These are phyloP conservation scores for Phanerochaete carnosa DNA, from an alignment of 768 basidiomycete genomes.

Conservation along the genomic window DNA sequence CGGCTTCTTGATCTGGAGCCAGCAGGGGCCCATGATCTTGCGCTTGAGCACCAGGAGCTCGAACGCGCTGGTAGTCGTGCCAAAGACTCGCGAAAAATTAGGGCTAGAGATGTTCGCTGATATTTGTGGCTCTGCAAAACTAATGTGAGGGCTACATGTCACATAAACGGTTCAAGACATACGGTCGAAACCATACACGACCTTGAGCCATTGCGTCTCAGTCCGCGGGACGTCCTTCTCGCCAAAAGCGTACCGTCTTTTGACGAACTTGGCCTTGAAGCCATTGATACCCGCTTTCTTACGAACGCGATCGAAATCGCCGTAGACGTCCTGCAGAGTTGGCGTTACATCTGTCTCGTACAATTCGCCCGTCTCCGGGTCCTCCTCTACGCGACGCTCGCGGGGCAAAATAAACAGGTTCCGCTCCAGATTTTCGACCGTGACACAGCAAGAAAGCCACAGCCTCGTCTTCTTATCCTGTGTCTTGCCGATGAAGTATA, in stretches of 20 bases:
- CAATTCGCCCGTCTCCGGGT: constrained; percentile 56
- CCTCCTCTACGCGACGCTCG: constrained; percentile 51
- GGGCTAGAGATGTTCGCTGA: constrained; percentile 72
- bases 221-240: constrained; percentile 76
- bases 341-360: constrained; percentile 77
- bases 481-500: constrained; percentile 91
- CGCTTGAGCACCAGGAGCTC: constrained; percentile 91
- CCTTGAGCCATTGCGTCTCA: constrained; percentile 88
- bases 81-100: constrained; percentile 85
- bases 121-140: constrained; percentile 61
- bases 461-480: constrained; percentile 66
- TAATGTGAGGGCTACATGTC: background rate
- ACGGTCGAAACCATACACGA: constrained; percentile 89
- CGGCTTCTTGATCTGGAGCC: constrained; percentile 83
- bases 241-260: constrained; percentile 90
- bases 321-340: constrained; percentile 65
- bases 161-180: constrained; percentile 21
- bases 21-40: constrained; percentile 99
- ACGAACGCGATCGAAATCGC: constrained; percentile 80
- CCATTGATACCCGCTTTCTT: constrained; percentile 63
- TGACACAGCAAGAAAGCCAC: constrained; percentile 86
- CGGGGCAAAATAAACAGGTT: constrained; percentile 91
- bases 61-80: constrained; percentile 89
- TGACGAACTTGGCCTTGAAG: constrained; percentile 83
- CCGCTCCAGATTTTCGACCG: constrained; percentile 80